These are phyloP conservation scores for Macaranga tanarius DNA, from an alignment of 441 rosid genomes.

Conservation along the genomic window DNA sequence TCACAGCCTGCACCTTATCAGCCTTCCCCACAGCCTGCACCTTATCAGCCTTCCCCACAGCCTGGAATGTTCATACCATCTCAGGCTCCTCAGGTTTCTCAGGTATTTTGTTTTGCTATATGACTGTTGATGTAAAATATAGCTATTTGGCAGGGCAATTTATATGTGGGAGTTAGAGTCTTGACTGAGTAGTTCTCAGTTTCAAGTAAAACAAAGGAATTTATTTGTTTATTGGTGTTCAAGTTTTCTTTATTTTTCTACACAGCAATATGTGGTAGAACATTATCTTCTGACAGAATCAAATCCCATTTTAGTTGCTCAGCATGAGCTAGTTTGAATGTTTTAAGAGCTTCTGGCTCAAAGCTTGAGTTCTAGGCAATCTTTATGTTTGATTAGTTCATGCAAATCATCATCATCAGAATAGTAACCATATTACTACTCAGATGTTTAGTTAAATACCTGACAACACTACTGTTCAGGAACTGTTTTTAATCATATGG, in stretches of 20 bases:
- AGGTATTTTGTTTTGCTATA: conserved; percentile 44
- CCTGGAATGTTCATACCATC: conserved; percentile 56
- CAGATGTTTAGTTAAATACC: background rate
- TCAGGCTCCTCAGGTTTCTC: conserved; percentile 31
- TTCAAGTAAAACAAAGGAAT: background rate
- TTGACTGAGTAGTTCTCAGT: background rate
- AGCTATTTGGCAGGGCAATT: background rate
- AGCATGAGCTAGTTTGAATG: conserved; percentile 1
- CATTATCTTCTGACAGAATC: background rate
- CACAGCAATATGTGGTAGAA: background rate
- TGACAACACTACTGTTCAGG: too few species aligned
- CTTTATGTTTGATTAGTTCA: background rate
- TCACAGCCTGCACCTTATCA: conserved; percentile 52
- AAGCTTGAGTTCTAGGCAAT: background rate
- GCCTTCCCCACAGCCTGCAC: conserved; percentile 50
- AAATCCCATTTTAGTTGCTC: background rate
- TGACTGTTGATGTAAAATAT: background rate
- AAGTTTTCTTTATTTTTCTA: background rate
- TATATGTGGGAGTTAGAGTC: background rate
- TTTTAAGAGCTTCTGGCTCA: conserved; percentile 1
- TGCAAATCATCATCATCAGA: background rate
- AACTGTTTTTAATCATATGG: background rate
- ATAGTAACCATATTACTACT: background rate
- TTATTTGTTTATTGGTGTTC: background rate
- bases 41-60: conserved; percentile 38